phyloP scores from a whole-genome alignment of 2,329 filamentous ascomycete genomes.

The Biscogniauxia marginata region DNA sequence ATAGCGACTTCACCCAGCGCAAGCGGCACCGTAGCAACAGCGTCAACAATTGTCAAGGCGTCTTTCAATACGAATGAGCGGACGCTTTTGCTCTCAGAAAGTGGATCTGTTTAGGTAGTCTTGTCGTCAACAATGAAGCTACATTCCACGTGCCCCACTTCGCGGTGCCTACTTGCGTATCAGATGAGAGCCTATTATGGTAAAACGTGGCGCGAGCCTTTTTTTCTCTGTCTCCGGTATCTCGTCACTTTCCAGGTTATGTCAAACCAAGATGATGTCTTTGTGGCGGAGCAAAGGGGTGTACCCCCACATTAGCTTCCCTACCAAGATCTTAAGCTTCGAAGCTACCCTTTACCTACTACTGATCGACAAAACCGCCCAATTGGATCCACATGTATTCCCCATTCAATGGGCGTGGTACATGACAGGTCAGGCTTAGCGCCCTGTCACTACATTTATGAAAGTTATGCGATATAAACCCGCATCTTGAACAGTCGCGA shows the following conservation, averaged over 20 bases:
- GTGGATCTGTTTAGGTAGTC: background rate
- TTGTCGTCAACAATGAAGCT: background rate
- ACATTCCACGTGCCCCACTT: background rate
- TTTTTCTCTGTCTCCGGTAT: background rate
- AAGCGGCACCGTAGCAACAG: background rate
- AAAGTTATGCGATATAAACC: background rate
- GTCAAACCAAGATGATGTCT: background rate
- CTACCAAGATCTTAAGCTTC: background rate
- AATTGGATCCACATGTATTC: background rate
- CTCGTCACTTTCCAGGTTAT: too few relatives aligned
- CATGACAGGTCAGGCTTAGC: too few relatives aligned
- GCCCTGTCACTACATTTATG: too few relatives aligned
- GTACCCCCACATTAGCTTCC: background rate
- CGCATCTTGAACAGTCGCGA: background rate
- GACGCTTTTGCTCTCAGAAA: background rate
- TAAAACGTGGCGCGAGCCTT: conserved; percentile 2
- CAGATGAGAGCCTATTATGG: background rate
- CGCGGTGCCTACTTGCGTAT: background rate
- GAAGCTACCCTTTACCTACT: background rate
- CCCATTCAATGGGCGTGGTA: background rate
- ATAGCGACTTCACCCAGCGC: background rate
- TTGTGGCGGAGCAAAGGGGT: background rate
- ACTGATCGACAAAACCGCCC: background rate
- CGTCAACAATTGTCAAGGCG: background rate
- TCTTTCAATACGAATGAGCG: background rate